Base-by-base conservation (phyloP, 257 asterid species). In the Orobanche coerulescens region DNA sequence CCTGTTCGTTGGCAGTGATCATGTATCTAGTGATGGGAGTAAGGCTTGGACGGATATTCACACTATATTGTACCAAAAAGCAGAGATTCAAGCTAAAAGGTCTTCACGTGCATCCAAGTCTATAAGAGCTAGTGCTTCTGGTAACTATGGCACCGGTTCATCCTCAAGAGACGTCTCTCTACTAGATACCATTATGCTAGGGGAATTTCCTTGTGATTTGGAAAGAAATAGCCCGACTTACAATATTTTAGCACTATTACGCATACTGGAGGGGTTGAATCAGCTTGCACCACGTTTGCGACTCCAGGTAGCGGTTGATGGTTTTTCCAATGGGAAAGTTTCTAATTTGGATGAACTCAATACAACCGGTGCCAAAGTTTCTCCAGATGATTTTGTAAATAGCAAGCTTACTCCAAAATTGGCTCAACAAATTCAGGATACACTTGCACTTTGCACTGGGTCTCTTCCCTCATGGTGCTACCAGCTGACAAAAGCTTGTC, bases 401-500 rank as follows among this genome's bases (percentile, higher is more conserved):
- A 76, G 76, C 67, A 85, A 88, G 76, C 94, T 88, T 59, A 85
- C 94, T 10, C 87, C 94, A 12, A 88, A 88, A 69, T 62, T 88
- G 73, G 86, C 87, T 39, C 75, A 94, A 62, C 92, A 87, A 75
- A 79, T 85, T 61, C 94, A 84, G 81, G 92, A 85, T 53, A 88
- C 92, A 10, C 84, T 88, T 39, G 96, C 96, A 42, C 88, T 87
- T 43, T 84, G 88, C 79, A 80, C 89, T 11, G 94, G 92, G 39
- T 81, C 92, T 56, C 87, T 85, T 73, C 94, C 96, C n/a, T 81
- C 94, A 28, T 88, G 96, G 96, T 88, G 94, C 77, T 88, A 78
- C 76, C 96, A 88, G 72, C 67, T 88, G 79, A 85, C 94, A 9
- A 88, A 81, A 73, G 78, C 96, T 20, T 88, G 96, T 59, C 94